Base-by-base conservation (phyloP, 805 yeast species). In the Saccharomycopsis malanga region DNA sequence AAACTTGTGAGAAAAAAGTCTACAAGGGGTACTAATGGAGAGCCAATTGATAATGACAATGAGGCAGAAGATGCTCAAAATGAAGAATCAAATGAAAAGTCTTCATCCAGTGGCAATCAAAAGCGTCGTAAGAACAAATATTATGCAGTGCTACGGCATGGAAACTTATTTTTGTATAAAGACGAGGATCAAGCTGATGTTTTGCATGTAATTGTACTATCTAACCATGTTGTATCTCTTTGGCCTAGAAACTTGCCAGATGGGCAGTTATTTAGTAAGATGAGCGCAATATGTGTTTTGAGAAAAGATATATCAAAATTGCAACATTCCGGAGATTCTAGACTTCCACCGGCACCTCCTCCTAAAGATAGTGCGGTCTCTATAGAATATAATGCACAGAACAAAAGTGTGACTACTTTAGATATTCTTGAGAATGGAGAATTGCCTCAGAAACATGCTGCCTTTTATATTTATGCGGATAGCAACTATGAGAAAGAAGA, bases 241-340 rank as follows among this genome's bases (percentile, higher is more conserved):
- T 93, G 97, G 96, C 98, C 98, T 1, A 74, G 89, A 32, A 66
- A 70, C 42, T 61, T 82, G 32, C 68, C 71, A 2, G 98, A 91
- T 59, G 87, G 81, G 9, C 83, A 84, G 56, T 63, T 93, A 24
- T 93, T 88, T 61, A 79, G 91, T 14, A 85, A 84, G 55, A 76
- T 81, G 56, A 74, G 86, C 25, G 86, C 96, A 17, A 81, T 93
- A 42, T 83, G 91, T 42, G 67, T 91, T 10, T 64, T 84, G 49
- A 79, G 71, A 57, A 69, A 70, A 56, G 70, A 64, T 57, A 52
- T 69, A 57, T 38, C 48, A 15, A 34, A 21, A 4, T 3, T 15
- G 14, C 23, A 44, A 37, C 15, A 52, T 25, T 52, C 60, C 62
- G 41, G 38, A 5, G 48, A 46, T n/a, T 20, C 21, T 42, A 36